phyloP scores from a whole-genome alignment of 2,329 filamentous ascomycete genomes.

The Erysiphe pulchra region DNA sequence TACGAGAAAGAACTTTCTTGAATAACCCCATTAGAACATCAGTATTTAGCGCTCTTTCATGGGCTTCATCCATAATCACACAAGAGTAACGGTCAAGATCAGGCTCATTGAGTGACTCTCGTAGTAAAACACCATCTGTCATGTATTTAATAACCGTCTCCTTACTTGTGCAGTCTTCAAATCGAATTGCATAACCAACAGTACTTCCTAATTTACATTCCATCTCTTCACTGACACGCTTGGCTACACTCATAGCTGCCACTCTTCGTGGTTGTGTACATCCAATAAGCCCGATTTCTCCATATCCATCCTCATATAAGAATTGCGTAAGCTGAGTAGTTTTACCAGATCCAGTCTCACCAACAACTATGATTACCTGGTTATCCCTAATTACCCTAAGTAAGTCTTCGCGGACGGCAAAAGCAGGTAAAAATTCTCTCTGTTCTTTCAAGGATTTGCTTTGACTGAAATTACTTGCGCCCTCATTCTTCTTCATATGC shows the following conservation, averaged over 20 bases:
- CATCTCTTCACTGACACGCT: slow-evolving; percentile 97
- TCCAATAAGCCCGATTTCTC: slow-evolving; percentile 65
- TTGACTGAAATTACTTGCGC: slow-evolving; percentile 75
- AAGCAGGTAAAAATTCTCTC: slow-evolving; percentile 77
- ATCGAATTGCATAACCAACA: slow-evolving; percentile 92
- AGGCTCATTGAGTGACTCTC: slow-evolving; percentile 77
- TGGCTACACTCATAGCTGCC: slow-evolving; percentile 95
- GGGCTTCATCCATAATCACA: slow-evolving; percentile 98
- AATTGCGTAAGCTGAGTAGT: slow-evolving; percentile 96
- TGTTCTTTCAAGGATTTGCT: slow-evolving; percentile 81
- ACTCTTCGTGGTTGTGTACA: slow-evolving; percentile 93
- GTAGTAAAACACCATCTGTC: slow-evolving; percentile 85
- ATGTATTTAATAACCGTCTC: slow-evolving; percentile 97
- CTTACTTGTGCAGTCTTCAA: slow-evolving; percentile 92
- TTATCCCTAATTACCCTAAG: slow-evolving; percentile 85
- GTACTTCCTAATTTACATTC: slow-evolving; percentile 65
- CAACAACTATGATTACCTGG: slow-evolving; percentile 88
- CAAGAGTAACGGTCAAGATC: slow-evolving; percentile 92
- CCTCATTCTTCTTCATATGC: slow-evolving; percentile 68
- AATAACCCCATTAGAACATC: slow-evolving; percentile 94
- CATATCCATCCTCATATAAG: slow-evolving; percentile 84
- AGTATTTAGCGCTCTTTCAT: slow-evolving; percentile 87
- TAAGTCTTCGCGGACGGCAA: slow-evolving; percentile 84
- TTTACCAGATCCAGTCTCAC: slow-evolving; percentile 92
- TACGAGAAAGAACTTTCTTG: slow-evolving; percentile 79